Conservation (phyloP, 1,139 yeast species). For the Blastobotrys illinoisensis region DNA sequence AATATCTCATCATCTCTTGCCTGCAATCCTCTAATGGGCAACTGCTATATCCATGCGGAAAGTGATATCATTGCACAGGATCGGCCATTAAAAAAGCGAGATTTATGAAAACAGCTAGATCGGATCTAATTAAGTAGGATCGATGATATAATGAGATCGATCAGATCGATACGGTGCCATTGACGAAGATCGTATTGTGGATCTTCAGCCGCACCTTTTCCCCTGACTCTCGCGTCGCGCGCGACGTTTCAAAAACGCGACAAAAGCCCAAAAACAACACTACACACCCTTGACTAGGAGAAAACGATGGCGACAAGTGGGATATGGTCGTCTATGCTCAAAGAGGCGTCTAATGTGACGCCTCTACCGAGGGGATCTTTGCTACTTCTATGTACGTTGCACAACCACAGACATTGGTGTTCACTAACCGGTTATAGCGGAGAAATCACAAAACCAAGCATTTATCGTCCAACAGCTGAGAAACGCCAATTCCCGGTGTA, state of each 20-base stretch:
- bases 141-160: too few species aligned
- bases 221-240: background rate
- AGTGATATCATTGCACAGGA: background rate
- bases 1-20: too few species aligned
- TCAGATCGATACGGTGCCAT: background rate
- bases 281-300: background rate
- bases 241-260: background rate
- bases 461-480: background rate
- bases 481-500: background rate
- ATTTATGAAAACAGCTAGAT: too few species aligned
- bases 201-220: background rate
- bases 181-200: background rate
- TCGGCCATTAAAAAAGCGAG: too few species aligned
- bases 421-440: background rate
- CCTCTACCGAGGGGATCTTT: conserved; percentile 18
- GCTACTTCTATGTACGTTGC: conserved; percentile 15
- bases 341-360: conserved; percentile 19
- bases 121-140: too few species aligned
- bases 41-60: background rate
- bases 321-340: conserved; percentile 24
- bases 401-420: background rate
- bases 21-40: too few species aligned
- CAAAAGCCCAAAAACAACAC: background rate
- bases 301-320: conserved; percentile 1
- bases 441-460: background rate